phyloP scores from a whole-genome alignment of 176 grass and related monocot genomes.

The Musa troglodytarum region DNA sequence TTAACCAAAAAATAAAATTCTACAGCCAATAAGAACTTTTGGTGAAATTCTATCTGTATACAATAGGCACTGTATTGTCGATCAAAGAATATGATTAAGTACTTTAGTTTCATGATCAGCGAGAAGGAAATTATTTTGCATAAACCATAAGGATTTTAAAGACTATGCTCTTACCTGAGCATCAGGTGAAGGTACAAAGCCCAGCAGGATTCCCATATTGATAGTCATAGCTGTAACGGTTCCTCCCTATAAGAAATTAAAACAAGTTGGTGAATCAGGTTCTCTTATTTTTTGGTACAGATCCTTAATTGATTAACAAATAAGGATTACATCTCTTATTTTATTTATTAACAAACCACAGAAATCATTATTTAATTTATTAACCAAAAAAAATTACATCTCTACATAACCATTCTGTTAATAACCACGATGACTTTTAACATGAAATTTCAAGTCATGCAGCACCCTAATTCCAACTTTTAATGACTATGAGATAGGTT shows the following conservation, averaged over 20 bases:
- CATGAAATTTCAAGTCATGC: too few species aligned
- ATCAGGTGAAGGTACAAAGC: conserved; percentile 68
- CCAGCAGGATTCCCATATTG: conserved; percentile 78
- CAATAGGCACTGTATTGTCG: neutral
- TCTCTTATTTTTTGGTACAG: too few species aligned
- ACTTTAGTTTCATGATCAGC: conserved; percentile 4
- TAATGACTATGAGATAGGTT: too few species aligned
- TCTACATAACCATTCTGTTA: too few species aligned
- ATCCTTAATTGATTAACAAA: too few species aligned
- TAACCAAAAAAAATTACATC: too few species aligned
- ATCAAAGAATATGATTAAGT: conserved; percentile 9
- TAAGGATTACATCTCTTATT: too few species aligned
- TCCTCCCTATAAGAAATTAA: conserved; percentile 51
- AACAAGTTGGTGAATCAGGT: neutral
- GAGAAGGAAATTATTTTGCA: neutral
- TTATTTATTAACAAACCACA: too few species aligned
- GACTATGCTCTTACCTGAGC: conserved; percentile 41
- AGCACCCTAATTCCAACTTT: too few species aligned
- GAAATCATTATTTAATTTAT: neutral
- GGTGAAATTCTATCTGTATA: neutral
- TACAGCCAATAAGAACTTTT: too few species aligned
- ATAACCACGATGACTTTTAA: too few species aligned
- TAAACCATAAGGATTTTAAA: conserved; percentile 7
- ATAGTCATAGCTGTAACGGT: conserved; percentile 80
- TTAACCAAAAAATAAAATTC: neutral